Evolutionary conservation across 805 yeast genomes (phyloP).

Genomic region (Saccharomycopsis amapae): DNA sequence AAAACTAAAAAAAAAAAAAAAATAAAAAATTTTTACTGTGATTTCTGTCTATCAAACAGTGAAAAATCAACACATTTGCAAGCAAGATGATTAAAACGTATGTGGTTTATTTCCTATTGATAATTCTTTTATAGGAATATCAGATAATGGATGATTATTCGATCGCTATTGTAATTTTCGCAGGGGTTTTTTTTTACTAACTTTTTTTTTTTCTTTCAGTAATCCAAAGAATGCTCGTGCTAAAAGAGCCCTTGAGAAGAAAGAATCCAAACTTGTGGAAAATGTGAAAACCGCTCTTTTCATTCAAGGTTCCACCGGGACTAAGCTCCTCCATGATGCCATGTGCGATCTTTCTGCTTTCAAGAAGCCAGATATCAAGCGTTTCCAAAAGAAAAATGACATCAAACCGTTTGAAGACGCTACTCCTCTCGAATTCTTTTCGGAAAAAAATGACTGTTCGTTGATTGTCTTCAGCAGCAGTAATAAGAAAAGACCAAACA

Average conservation of each 20-base stretch:
- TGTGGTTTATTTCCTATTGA: background rate
- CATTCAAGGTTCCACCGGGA: constrained; percentile 81
- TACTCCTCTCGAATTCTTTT: constrained; percentile 75
- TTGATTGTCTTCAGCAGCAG: constrained; percentile 69
- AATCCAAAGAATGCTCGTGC: constrained; percentile 94
- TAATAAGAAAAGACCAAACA: constrained; percentile 90
- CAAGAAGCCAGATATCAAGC: constrained; percentile 84
- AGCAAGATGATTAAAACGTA: constrained; percentile 8
- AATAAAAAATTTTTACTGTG: background rate
- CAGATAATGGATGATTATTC: no score
- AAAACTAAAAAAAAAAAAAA: no score
- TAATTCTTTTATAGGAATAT: no score
- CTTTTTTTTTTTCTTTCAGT: constrained; percentile 25
- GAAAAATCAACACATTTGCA: background rate
- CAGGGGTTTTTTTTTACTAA: background rate
- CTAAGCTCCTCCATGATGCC: constrained; percentile 75
- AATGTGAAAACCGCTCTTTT: constrained; percentile 86
- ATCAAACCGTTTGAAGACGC: constrained; percentile 91
- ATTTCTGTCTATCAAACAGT: background rate
- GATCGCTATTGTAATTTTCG: no score
- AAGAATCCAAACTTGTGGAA: constrained; percentile 82
- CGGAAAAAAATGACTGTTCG: constrained; percentile 91
- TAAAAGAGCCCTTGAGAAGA: constrained; percentile 86
- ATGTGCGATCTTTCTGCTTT: constrained; percentile 83
- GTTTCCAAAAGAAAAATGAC: constrained; percentile 84